phyloP scores from a whole-genome alignment of 768 basidiomycete genomes.

The Mycena chlorophos region DNA sequence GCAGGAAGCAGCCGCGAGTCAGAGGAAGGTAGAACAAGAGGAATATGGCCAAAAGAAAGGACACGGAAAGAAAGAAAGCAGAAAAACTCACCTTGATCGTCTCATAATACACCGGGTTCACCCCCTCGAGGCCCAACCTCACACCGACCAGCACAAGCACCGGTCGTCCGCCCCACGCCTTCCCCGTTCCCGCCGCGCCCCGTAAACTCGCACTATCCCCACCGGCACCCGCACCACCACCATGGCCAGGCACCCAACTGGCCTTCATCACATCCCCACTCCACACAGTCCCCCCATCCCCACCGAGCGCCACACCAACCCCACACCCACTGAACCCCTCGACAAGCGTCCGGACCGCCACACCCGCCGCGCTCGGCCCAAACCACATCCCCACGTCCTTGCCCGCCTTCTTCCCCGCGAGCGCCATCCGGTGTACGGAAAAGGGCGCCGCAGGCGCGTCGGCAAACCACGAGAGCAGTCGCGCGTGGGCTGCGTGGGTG shows the following conservation, averaged over 20 bases:
- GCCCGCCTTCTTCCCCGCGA: neutral
- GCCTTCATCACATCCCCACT: no score
- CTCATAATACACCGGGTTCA: slow-evolving; percentile 94
- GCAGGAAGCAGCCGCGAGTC: no score
- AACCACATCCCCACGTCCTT: neutral
- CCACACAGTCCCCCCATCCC: no score
- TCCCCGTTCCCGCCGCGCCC: slow-evolving; percentile 25
- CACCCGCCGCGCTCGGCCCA: neutral
- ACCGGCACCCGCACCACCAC: neutral
- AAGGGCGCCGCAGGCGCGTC: neutral
- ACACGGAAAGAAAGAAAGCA: slow-evolving; percentile 1
- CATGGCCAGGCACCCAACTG: neutral
- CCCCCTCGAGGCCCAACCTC: slow-evolving; percentile 84
- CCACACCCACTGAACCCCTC: neutral
- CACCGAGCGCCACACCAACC: neutral
- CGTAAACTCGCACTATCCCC: neutral
- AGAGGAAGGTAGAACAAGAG: no score
- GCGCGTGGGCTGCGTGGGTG: neutral
- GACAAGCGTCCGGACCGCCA: neutral
- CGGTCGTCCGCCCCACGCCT: slow-evolving; percentile 73
- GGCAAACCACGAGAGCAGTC: neutral
- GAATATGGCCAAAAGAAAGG: no score
- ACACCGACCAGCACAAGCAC: slow-evolving; percentile 86
- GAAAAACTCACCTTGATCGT: slow-evolving; percentile 48
- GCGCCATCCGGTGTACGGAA: neutral